Evolutionary conservation across 441 rosid species (phyloP).

Genomic region (Flueggea neowawraea): DNA sequence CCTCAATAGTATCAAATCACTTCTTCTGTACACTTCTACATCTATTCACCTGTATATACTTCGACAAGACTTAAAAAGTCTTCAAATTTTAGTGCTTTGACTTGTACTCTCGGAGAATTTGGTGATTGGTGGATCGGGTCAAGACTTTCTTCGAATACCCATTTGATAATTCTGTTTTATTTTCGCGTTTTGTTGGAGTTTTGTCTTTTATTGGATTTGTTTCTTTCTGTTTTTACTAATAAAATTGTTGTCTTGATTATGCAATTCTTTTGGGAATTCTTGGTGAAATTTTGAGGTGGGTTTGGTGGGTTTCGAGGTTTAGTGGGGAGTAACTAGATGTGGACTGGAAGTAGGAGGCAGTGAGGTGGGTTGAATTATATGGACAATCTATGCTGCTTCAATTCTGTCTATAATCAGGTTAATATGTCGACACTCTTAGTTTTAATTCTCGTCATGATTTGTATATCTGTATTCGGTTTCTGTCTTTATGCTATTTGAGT

Average conservation of each 20-base stretch:
- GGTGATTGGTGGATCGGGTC: slow-evolving; percentile 18
- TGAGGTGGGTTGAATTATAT: slow-evolving; percentile 20
- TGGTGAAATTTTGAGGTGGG: background rate
- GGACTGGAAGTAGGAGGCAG: slow-evolving; percentile 18
- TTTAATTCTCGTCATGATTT: background rate
- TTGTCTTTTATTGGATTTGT: too few relatives aligned
- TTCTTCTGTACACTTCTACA: too few relatives aligned
- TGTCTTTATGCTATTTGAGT: background rate
- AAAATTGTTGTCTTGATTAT: slow-evolving; percentile 8
- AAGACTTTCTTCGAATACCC: slow-evolving; percentile 16
- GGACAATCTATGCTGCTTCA: slow-evolving; percentile 46
- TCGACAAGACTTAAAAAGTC: too few relatives aligned
- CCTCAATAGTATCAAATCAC: too few relatives aligned
- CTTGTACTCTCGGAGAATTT: slow-evolving; percentile 7
- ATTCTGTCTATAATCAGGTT: slow-evolving; percentile 13
- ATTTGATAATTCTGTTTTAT: slow-evolving; percentile 8
- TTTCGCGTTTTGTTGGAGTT: background rate
- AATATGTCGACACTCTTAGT: background rate
- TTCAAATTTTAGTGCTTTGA: slow-evolving; percentile 9
- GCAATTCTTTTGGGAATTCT: slow-evolving; percentile 13
- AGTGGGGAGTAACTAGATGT: slow-evolving; percentile 19
- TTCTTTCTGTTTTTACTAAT: slow-evolving; percentile 11
- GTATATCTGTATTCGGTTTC: background rate
- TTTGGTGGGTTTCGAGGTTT: slow-evolving; percentile 8
- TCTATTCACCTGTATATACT: too few relatives aligned